Conservation (phyloP, 805 yeast species). For the Metschnikowia corniflorae region DNA sequence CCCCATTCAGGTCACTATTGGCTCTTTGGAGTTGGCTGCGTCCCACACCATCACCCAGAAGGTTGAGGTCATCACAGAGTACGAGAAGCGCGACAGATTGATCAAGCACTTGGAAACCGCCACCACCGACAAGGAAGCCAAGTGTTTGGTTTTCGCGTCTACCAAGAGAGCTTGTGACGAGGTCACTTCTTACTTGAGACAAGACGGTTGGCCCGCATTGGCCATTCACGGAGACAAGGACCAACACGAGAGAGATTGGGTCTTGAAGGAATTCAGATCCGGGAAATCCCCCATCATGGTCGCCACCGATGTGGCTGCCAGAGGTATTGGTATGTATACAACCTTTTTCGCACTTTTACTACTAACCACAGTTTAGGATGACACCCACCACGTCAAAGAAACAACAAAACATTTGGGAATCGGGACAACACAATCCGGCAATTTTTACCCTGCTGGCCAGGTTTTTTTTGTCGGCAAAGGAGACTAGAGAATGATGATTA, state of each 20-base stretch:
- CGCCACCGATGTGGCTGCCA: slow-evolving; percentile 99
- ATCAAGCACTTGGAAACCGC: slow-evolving; percentile 79
- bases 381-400: slow-evolving; percentile 7
- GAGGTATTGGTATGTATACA: slow-evolving; percentile 94
- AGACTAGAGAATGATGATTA: slow-evolving; percentile 15
- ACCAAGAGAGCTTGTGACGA: slow-evolving; percentile 98
- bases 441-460: slow-evolving; percentile 11
- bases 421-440: slow-evolving; percentile 1
- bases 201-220: slow-evolving; percentile 98
- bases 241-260: slow-evolving; percentile 99
- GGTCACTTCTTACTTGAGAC: slow-evolving; percentile 83
- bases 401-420: slow-evolving; percentile 1
- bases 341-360: slow-evolving; percentile 13
- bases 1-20: slow-evolving; percentile 94
- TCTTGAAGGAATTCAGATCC: slow-evolving; percentile 81
- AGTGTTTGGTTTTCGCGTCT: slow-evolving; percentile 87
- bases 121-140: slow-evolving; percentile 64
- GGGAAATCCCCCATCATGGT: slow-evolving; percentile 97
- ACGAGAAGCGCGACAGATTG: slow-evolving; percentile 91
- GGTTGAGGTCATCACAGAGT: slow-evolving; percentile 87
- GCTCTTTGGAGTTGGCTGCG: slow-evolving; percentile 93
- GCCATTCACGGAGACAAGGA: slow-evolving; percentile 99
- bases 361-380: slow-evolving; percentile 21
- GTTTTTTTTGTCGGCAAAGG: slow-evolving; percentile 12
- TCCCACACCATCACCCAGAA: slow-evolving; percentile 93